A percentile compares a stretch with the other conserved stretches of the same genome.
Conservation (phyloP, 1,139 yeast species). For the Pneumocystis sp. region DNA sequence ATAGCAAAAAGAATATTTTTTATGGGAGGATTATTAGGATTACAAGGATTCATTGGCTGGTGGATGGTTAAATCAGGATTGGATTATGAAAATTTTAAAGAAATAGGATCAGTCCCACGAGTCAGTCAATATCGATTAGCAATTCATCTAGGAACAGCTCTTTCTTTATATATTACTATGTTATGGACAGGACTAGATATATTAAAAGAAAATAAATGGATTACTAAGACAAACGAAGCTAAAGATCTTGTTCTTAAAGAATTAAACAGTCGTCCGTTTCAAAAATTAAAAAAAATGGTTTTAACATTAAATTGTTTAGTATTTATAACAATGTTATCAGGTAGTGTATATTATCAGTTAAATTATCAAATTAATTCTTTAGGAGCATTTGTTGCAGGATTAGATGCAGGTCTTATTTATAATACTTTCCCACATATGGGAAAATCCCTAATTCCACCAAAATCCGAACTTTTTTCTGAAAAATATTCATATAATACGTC, state of each 20-base stretch:
- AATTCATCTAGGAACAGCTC: conserved; percentile 89
- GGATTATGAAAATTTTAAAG: conserved; percentile 63
- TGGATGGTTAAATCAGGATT: conserved; percentile 99
- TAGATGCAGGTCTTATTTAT: conserved; percentile 93
- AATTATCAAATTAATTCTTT: conserved; percentile 59
- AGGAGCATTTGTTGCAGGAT: conserved; percentile 96
- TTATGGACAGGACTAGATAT: conserved; percentile 79
- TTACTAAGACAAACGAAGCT: background rate
- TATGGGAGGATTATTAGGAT: conserved; percentile 61
- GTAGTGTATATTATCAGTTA: background rate
- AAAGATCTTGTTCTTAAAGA: conserved; percentile 23
- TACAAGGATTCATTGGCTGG: conserved; percentile 97
- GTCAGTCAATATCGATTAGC: conserved; percentile 92
- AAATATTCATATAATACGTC: conserved; percentile 55
- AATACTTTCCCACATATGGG: conserved; percentile 98
- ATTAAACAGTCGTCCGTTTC: conserved; percentile 44
- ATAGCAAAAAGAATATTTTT: conserved; percentile 45
- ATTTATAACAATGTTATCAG: conserved; percentile 30
- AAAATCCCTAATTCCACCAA: conserved; percentile 49
- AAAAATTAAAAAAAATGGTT: conserved; percentile 40
- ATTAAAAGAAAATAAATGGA: background rate
- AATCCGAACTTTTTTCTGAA: conserved; percentile 59
- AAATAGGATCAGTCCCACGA: conserved; percentile 64
- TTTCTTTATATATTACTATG: conserved; percentile 74
- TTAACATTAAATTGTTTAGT: conserved; percentile 47